phyloP scores from a whole-genome alignment of 164 flowering plant species.

The Liquidambar formosana region DNA sequence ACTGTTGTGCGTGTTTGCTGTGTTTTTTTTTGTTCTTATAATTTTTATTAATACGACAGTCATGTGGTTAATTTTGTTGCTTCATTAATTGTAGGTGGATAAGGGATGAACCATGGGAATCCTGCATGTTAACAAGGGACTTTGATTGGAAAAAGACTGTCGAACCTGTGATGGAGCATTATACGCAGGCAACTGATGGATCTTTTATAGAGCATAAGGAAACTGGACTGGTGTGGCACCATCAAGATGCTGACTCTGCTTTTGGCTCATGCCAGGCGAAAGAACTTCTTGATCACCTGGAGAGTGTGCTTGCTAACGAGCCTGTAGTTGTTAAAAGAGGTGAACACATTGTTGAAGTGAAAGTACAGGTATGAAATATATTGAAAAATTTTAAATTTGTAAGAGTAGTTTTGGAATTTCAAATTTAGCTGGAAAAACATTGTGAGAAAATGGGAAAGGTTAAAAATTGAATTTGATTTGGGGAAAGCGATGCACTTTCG shows the following conservation, averaged over 20 bases:
- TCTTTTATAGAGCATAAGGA: constrained; percentile 46
- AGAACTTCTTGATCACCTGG: constrained; percentile 46
- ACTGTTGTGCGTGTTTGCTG: too few species aligned
- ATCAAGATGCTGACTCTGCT: constrained; percentile 37
- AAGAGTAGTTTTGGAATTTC: too few species aligned
- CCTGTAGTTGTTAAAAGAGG: constrained; percentile 49
- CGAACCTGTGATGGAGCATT: constrained; percentile 42
- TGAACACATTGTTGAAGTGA: constrained; percentile 43
- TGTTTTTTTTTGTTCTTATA: neutral
- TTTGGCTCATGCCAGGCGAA: constrained; percentile 43
- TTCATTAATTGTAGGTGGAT: constrained; percentile 29
- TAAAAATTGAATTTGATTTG: too few species aligned
- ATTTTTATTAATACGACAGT: too few species aligned
- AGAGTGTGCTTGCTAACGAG: constrained; percentile 46
- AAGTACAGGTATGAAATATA: constrained; percentile 36
- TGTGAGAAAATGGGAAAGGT: too few species aligned
- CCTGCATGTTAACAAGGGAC: constrained; percentile 12
- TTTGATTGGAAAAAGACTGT: constrained; percentile 40
- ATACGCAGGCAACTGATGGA: constrained; percentile 50
- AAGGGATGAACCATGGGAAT: constrained; percentile 31
- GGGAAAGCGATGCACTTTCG: too few species aligned
- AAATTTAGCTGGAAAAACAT: too few species aligned
- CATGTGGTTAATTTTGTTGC: neutral
- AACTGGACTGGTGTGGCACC: constrained; percentile 46
- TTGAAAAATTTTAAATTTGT: too few species aligned